Evolutionary conservation across 352 stramenopile genomes (phyloP), one percentile per base, ranked within the genome.

Genomic region (Pythium brachiatum): DNA sequence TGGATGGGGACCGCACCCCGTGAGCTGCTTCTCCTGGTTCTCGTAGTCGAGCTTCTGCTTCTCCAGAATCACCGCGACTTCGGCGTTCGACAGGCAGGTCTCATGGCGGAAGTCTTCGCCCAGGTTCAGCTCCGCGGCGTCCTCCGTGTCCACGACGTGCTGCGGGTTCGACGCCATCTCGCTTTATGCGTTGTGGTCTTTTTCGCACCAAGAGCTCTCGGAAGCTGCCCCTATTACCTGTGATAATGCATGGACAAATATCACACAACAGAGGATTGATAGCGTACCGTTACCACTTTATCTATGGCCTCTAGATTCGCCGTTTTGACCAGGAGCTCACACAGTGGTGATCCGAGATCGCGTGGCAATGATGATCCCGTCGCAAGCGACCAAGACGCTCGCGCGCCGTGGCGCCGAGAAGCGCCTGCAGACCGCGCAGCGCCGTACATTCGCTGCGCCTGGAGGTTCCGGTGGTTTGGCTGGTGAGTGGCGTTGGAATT

Each of bases 31-130:
- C 74, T 95, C 87, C 66, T 95, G 86, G 70, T 86, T 93, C 73
- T 96, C 88, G 74, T 95, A 96, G 70, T 96, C 84, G 32, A 77
- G 81, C 69, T 95, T 95, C 44, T 94, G 87, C 80, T 96, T 95
- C 69, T 96, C 86, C 34, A 96, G 74, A 57, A 96, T 94, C 16
- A 96, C 88, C 1, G 88, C 88, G 18, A 96, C 88, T 63, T 96
- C 87, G 31, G 88, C 88, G 55, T 96, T 96, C 3, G 87, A 94
- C 55, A 96, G 75, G 66, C 88, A 96, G 54, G 85, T 94, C 70
- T 95, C 87, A 58, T 91, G 76, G 64, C 89, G 81, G 71, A 96
- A 96, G 66, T 96, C 88, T 54, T 91, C 83, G 53, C 88, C 88
- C 41, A 96, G 71, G 69, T 90, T 94, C 50, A 96, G 77, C 80